Base-by-base conservation (phyloP, 805 yeast genomes). In the Wickerhamiella spandovensis region DNA sequence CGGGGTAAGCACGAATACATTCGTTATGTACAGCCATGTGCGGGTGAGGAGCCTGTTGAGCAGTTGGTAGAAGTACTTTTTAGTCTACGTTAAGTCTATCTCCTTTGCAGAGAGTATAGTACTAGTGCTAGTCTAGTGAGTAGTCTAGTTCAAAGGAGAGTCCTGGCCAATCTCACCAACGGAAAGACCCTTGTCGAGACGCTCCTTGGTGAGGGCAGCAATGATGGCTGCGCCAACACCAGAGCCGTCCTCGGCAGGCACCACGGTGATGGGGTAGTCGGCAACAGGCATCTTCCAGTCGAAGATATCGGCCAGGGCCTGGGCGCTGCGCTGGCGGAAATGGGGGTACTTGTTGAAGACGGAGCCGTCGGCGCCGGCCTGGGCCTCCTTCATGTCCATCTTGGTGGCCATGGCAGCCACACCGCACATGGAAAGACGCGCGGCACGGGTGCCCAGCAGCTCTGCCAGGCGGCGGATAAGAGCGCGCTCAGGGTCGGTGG, bases 201-300 rank as follows among this genome's bases (percentile, higher is more conserved):
- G 82, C 67, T 78, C 74, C 67, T 83, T 78, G 51, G 97, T 83
- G 68, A 90, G 77, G 43, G 97, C 97, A 50, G 98, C 97, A 70
- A 92, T 90, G 61, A 90, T 77, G 48, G 97, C 98, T 51, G 98
- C 98, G 65, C 98, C 98, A 46, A 86, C 96, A 72, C 97, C 97
- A 38, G 92, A 83, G 61, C 98, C 98, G 72, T 92, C 98, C 72
- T 90, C 96, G 57, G 98, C 97, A 52, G 94, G 84, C 41, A 82
- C 85, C 58, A 89, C 79, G 56, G 75, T 70, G 63, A 92, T 81
- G 56, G 97, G 97, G 67, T 87, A 87, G 53, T 79, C 78, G 56
- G 72, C 64, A 46, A 68, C 61, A 48, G 68, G 64, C 54, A 64
- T 68, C 38, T 69, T 64, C 96, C 96, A 90, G 57, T 73, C 90